Percentiles rank a stretch among this genome's conserved stretches.
Conservation (phyloP, 192 early-diverging fungal species). For the Thoreauomyces humboldtii region DNA sequence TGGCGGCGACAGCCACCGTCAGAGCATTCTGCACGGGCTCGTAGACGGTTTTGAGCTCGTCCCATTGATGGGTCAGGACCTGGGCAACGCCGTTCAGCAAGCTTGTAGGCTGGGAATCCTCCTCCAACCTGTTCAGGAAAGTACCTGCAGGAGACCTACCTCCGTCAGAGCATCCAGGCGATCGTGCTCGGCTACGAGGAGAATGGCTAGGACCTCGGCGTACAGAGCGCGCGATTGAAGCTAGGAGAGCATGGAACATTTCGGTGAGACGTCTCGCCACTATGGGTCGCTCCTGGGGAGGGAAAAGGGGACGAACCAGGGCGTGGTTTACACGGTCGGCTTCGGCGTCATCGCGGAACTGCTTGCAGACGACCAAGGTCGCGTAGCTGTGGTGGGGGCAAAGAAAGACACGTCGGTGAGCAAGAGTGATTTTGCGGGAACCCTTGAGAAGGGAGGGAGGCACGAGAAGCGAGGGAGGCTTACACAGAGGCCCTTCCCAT, state of each 20-base stretch:
- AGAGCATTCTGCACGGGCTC: slow-evolving; percentile 22
- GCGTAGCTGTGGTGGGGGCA: slow-evolving; percentile 7
- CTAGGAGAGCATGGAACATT: slow-evolving; percentile 1
- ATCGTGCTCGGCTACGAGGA: slow-evolving; percentile 20
- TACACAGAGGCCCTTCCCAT: background rate
- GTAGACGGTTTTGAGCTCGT: background rate
- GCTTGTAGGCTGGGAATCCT: too few species aligned
- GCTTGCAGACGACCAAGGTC: slow-evolving; percentile 9
- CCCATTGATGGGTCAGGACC: slow-evolving; percentile 18
- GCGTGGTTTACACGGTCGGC: slow-evolving; percentile 11
- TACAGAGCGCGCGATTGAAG: slow-evolving; percentile 16
- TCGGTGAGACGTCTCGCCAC: too few species aligned
- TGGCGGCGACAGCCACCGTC: slow-evolving; percentile 17
- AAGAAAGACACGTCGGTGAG: background rate
- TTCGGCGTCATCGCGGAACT: slow-evolving; percentile 13
- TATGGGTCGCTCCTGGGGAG: too few species aligned
- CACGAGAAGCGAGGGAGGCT: background rate
- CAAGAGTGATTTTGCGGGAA: too few species aligned
- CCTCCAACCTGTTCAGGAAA: too few species aligned
- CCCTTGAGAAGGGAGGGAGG: background rate
- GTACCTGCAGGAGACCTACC: slow-evolving; percentile 13
- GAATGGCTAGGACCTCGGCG: slow-evolving; percentile 20
- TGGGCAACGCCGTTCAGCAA: background rate
- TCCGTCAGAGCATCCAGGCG: slow-evolving; percentile 13
- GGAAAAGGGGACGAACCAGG: slow-evolving; percentile 1